Conservation (phyloP, 1,284 basidiomycete species). For the Sporisorium scitamineum region DNA sequence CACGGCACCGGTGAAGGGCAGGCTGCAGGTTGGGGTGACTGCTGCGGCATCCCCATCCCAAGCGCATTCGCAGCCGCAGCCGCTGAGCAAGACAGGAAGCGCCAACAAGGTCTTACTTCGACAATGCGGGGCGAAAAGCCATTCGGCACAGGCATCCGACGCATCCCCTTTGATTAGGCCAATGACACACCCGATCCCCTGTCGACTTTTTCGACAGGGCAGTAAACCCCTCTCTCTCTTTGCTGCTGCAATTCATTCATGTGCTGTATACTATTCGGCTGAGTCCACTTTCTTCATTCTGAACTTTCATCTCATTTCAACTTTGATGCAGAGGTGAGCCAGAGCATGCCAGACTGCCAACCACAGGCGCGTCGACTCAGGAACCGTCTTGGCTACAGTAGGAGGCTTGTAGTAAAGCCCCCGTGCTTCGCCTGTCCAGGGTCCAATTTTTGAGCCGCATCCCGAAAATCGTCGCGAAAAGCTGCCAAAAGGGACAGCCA, state of each 20-base stretch:
- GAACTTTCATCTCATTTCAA: neutral
- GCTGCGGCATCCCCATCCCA: slow-evolving; percentile 71
- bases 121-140: slow-evolving; percentile 38
- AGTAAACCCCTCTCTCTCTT: neutral
- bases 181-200: neutral
- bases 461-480: slow-evolving; percentile 2
- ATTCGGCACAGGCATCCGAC: slow-evolving; percentile 30
- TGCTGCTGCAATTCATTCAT: neutral
- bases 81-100: slow-evolving; percentile 60
- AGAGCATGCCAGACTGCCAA: neutral
- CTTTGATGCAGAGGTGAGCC: neutral
- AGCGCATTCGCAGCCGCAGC: slow-evolving; percentile 71
- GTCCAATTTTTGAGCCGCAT: slow-evolving; percentile 26
- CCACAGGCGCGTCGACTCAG: neutral
- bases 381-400: neutral
- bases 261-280: neutral
- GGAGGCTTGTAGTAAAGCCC: too few relatives aligned
- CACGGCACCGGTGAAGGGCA: slow-evolving; percentile 71
- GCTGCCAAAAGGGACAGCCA: neutral
- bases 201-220: neutral
- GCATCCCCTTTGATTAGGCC: slow-evolving; percentile 47
- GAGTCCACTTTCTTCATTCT: neutral
- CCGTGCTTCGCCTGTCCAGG: slow-evolving; percentile 14
- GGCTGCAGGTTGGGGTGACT: slow-evolving; percentile 83
- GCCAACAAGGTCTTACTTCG: slow-evolving; percentile 33